Base-by-base conservation (phyloP, 495 filamentous ascomycete species). In the Podospora comata region DNA sequence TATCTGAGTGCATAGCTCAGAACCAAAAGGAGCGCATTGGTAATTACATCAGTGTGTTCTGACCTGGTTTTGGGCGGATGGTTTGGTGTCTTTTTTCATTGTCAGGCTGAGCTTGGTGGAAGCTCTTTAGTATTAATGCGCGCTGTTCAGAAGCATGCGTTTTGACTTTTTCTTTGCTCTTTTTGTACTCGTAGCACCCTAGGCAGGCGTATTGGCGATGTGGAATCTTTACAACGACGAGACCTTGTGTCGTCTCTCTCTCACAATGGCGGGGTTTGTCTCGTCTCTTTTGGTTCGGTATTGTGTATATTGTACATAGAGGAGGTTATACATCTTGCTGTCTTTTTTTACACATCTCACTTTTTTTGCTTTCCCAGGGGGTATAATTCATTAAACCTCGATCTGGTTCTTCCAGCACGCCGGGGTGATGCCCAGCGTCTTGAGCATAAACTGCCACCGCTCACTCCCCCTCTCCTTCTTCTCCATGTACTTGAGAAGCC, bases 11-110 rank as follows among this genome's bases (percentile, higher is more conserved):
- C 81, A 99, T 99, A 87, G 95, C 95, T 60, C 95, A 99, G 81
- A 96, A 97, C 83, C 95, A 99, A 84, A 99, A 98, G 82, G 95
- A 99, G 79, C 87, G 95, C 77, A 98, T 99, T 76, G 88, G 90
- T 71, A 99, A 97, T 78, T 99, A 97, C 79, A 98, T 99, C 76
- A 97, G 93, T 80, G 94, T 98, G 68, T 97, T 98, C 74, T 83
- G 60, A 83, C 6, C 15, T 48, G 39, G 39, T 48, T 6, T 11
- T 48, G 39, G 39, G 39, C 39, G 13, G 13, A 48, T 48, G 39
- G 39, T 48, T 48, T 48, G 39, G 9, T 48, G 7, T 16, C 39
- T 48, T 48, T 39, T 39, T 18, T 48, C 39, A 48, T 18, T 48
- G 39, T 48, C 39, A 13, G 39, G 39, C 7, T 16, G 39, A 48